These are phyloP conservation scores for Cercospora sojina DNA, from an alignment of 2,329 filamentous ascomycete species.

Conservation along the genomic window DNA sequence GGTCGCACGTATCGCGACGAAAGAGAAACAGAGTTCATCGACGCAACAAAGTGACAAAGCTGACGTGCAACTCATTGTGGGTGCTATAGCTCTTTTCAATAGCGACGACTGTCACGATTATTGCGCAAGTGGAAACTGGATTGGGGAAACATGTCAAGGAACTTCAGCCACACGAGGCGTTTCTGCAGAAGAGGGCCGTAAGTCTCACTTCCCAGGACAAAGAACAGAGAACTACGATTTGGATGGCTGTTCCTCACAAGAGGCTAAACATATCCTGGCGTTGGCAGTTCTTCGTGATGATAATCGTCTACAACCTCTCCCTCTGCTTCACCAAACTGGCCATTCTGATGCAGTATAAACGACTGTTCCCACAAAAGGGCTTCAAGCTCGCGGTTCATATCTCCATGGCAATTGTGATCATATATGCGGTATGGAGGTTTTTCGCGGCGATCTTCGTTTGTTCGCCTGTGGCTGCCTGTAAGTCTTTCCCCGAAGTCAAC, in stretches of 20 bases:
- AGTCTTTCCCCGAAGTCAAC: conserved; percentile 17
- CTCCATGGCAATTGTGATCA: conserved; percentile 35
- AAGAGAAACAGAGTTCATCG: not conserved
- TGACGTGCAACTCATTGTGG: not conserved
- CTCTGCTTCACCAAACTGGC: conserved; percentile 45
- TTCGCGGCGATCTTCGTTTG: conserved; percentile 45
- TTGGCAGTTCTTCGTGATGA: conserved; percentile 19
- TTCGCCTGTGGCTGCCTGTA: conserved; percentile 41
- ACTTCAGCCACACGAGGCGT: conserved; percentile 6
- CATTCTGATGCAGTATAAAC: conserved; percentile 50
- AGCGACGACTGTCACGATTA: conserved; percentile 19
- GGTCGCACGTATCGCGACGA: not conserved
- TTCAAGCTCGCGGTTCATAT: conserved; percentile 37
- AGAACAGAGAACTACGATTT: not conserved
- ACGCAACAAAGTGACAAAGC: not conserved
- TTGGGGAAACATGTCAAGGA: conserved; percentile 21
- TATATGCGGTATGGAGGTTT: conserved; percentile 36
- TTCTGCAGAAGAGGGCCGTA: conserved; percentile 23
- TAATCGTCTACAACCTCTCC: conserved; percentile 40
- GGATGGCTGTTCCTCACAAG: not conserved
- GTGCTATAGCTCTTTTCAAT: conserved; percentile 13
- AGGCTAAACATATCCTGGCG: not conserved
- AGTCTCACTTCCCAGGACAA: not conserved
- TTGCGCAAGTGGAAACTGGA: conserved; percentile 21
- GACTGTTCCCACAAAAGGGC: conserved; percentile 44